Conservation (phyloP, 257 asterid genomes). For the Primulina eburnea region DNA sequence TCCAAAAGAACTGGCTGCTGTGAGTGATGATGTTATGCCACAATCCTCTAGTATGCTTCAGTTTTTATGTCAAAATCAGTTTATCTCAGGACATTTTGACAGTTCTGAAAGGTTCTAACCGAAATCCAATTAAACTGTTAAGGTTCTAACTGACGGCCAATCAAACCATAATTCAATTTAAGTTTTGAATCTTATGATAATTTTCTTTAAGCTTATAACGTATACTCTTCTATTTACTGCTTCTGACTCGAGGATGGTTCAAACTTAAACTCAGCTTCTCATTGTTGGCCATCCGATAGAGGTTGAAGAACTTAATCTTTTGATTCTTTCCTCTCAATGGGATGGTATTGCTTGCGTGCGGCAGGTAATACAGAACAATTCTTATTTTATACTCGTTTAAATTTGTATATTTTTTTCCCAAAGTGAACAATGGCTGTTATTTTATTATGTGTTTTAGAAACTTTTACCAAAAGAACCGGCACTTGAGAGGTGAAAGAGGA, state of each 20-base stretch:
- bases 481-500: not conserved
- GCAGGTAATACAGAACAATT: conserved; percentile 48
- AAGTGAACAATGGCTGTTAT: not conserved
- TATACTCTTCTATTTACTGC: conserved; percentile 4
- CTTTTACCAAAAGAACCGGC: not conserved
- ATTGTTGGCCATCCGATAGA: conserved; percentile 48
- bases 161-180: conserved; percentile 21
- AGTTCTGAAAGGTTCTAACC: conserved; percentile 53
- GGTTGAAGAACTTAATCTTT: conserved; percentile 63
- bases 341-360: conserved; percentile 64
- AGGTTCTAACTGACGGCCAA: conserved; percentile 45
- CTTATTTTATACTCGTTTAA: conserved; percentile 9
- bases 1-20: conserved; percentile 63
- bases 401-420: not conserved
- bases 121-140: no score
- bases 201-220: not conserved
- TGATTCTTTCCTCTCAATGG: conserved; percentile 80
- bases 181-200: not conserved
- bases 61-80: not conserved
- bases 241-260: not conserved
- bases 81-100: conserved; percentile 32
- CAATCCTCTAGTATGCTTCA: not conserved
- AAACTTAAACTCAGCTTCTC: conserved; percentile 50
- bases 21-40: conserved; percentile 37
- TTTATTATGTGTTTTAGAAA: not conserved